A percentile compares a stretch with the other conserved stretches of the same genome.
Evolutionary conservation across 768 basidiomycete species (phyloP).

Genomic region (Asterophora lycoperdoides): DNA sequence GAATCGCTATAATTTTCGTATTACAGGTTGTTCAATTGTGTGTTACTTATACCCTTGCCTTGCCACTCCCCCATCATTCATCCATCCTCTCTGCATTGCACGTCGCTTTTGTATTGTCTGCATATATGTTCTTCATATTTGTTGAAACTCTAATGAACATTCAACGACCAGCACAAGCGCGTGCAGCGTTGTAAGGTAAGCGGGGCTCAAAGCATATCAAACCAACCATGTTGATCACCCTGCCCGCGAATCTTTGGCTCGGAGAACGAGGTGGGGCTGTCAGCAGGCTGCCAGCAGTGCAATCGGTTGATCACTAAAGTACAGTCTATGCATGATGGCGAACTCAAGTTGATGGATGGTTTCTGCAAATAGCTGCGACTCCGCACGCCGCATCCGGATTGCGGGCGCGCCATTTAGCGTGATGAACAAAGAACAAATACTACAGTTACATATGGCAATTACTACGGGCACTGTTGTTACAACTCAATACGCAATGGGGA

Average conservation of each 20-base stretch:
- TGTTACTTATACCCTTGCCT: constrained; percentile 14
- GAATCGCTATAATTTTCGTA: constrained; percentile 31
- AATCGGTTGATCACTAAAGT: too few relatives aligned
- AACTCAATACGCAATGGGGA: constrained; percentile 3
- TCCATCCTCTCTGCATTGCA: constrained; percentile 14
- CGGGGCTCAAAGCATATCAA: too few relatives aligned
- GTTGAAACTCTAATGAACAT: constrained; percentile 11
- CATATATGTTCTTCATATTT: constrained; percentile 13
- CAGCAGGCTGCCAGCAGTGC: too few relatives aligned
- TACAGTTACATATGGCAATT: constrained; percentile 1
- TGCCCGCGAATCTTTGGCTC: neutral
- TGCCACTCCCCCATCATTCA: constrained; percentile 10
- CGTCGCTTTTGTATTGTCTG: constrained; percentile 16
- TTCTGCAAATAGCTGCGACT: neutral
- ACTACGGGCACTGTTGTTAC: constrained; percentile 12
- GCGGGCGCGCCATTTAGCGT: neutral
- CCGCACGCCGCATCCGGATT: neutral
- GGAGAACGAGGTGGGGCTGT: constrained; percentile 2
- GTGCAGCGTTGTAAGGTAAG: too few relatives aligned
- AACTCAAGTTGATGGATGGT: constrained; percentile 2
- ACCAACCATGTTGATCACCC: too few relatives aligned
- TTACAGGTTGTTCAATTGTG: constrained; percentile 9
- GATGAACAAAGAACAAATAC: neutral
- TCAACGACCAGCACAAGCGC: too few relatives aligned
- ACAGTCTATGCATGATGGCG: too few relatives aligned